Evolutionary conservation across 1,284 basidiomycete genomes (phyloP).

Genomic region (Athelia sp.): DNA sequence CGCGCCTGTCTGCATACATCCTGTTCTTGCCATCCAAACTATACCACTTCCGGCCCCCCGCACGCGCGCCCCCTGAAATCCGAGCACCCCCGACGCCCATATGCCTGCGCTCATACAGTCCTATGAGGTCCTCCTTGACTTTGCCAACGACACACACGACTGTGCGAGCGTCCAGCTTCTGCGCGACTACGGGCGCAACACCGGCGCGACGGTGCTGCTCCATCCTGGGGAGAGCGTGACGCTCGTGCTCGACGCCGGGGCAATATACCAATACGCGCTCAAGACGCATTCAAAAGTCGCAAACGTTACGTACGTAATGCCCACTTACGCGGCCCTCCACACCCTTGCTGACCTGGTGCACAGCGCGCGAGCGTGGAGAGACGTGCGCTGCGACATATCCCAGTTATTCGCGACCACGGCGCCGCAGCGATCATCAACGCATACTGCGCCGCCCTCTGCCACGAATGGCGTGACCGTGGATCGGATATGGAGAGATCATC

Average conservation of each 20-base stretch:
- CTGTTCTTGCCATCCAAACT: neutral
- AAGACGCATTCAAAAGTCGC: constrained; percentile 61
- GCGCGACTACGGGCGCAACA: constrained; percentile 55
- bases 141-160: constrained; percentile 65
- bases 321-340: neutral
- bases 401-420: constrained; percentile 44
- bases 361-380: constrained; percentile 64
- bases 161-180: constrained; percentile 60
- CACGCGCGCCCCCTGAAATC: constrained; percentile 11
- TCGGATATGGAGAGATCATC: constrained; percentile 61
- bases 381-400: constrained; percentile 56
- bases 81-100: constrained; percentile 7
- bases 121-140: constrained; percentile 63
- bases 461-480: constrained; percentile 58
- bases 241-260: constrained; percentile 63
- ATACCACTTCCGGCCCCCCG: constrained; percentile 5
- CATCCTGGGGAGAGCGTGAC: constrained; percentile 60
- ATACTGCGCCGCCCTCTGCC: constrained; percentile 24
- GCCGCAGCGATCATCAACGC: constrained; percentile 22
- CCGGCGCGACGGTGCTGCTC: constrained; percentile 50
- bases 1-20: constrained; percentile 19
- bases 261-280: constrained; percentile 62
- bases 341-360: constrained; percentile 3
- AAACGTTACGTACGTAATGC: constrained; percentile 56
- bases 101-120: constrained; percentile 46